Base-by-base conservation (phyloP, 1,139 yeast species). In the Blastobotrys buckinghamii region DNA sequence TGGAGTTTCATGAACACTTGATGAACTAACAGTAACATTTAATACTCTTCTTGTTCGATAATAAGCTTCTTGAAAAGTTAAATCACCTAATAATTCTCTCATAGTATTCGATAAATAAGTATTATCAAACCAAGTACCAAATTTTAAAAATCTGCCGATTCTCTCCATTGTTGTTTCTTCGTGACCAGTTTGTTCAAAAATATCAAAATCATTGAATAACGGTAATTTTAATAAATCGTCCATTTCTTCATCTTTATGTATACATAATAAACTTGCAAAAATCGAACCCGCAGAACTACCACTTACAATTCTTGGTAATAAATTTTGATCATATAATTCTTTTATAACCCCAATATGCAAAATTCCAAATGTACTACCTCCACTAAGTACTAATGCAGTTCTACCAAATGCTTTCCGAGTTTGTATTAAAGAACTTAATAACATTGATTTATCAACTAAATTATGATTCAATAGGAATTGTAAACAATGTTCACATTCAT, bases 241-340 rank as follows among this genome's bases (percentile, higher is more conserved):
- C 2, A 86, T 76, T 64, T 90, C 97, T 43, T 81, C 86, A 56
- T 82, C 83, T 13, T 82, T 78, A 61, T 85, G 88, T 17, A 86
- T 83, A 60, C 96, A 88, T 45, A 92, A 72, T 16, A 90, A 79
- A 49, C 96, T 79, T 12, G 98, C 97, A 50, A 94, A 83, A 48
- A 92, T 90, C 0, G 97, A 89, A 16, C 99, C 99, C 0, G 97
- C 96, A 13, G 96, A 87, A 10, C 96, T 84, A 0, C 99, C 98
- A 47, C 95, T 84, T n/a, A 92, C 79, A 44, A 92, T 87, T 44
- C 89, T 74, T 0, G 99, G 99, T 39, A 92, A 70, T 33, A 90
- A 71, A 47, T 83, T 81, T 42, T 78, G 76, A 57, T 86, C 94
- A 44, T 84, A 69, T 38, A 92, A 72, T 7, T 94, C 85, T 6